These are phyloP conservation scores for Trametes polyzona DNA, from an alignment of 1,284 basidiomycete species.

Conservation along the genomic window DNA sequence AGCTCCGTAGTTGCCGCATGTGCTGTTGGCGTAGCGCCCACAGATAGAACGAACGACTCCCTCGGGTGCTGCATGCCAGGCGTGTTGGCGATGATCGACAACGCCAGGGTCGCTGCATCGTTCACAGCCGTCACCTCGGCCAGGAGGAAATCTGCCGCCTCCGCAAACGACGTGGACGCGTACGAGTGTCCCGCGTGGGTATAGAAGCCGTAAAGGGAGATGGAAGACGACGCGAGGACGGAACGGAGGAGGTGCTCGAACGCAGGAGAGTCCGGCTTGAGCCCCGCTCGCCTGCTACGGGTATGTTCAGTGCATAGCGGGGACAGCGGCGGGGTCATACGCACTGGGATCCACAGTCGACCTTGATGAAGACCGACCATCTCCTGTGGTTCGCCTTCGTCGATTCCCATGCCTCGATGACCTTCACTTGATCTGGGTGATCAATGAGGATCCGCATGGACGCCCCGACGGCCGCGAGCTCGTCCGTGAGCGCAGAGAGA, in stretches of 20 bases:
- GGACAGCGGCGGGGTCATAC: slow-evolving; percentile 30
- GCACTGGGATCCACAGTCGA: slow-evolving; percentile 79
- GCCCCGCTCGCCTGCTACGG: slow-evolving; percentile 77
- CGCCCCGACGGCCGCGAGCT: slow-evolving; percentile 55
- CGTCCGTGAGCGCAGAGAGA: slow-evolving; percentile 61
- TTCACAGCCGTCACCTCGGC: slow-evolving; percentile 78
- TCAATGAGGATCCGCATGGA: slow-evolving; percentile 75
- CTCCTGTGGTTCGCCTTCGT: slow-evolving; percentile 42
- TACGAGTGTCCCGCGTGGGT: slow-evolving; percentile 82
- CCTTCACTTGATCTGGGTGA: slow-evolving; percentile 71
- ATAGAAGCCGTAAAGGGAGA: slow-evolving; percentile 84
- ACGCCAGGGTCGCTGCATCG: slow-evolving; percentile 62
- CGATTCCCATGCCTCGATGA: slow-evolving; percentile 62
- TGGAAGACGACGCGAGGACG: slow-evolving; percentile 54
- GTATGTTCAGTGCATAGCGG: slow-evolving; percentile 5
- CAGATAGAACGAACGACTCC: slow-evolving; percentile 69
- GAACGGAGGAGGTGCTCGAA: slow-evolving; percentile 61
- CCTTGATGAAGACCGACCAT: slow-evolving; percentile 84
- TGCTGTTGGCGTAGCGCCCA: slow-evolving; percentile 88
- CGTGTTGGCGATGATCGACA: slow-evolving; percentile 47
- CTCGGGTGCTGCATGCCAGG: slow-evolving; percentile 37
- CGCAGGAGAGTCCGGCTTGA: slow-evolving; percentile 53
- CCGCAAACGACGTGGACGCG: slow-evolving; percentile 63
- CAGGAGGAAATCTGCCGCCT: slow-evolving; percentile 69
- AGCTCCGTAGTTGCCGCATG: slow-evolving; percentile 69